phyloP scores from a whole-genome alignment of 345 rosid species.

The Barbarea vulgaris region DNA sequence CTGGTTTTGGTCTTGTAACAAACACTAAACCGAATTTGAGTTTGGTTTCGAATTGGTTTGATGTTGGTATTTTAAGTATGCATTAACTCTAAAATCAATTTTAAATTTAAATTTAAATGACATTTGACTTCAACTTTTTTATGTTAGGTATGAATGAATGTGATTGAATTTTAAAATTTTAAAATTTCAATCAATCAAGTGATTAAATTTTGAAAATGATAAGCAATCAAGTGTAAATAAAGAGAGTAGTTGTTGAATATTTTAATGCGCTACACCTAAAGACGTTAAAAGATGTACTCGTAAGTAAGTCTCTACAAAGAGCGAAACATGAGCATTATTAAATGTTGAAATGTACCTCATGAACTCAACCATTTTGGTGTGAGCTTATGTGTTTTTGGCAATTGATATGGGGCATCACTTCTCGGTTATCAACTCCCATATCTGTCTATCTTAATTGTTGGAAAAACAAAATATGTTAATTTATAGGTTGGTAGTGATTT shows the following conservation, averaged over 20 bases:
- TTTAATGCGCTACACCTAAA: slow-evolving; percentile 4
- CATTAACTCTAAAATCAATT: background rate
- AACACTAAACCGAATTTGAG: background rate
- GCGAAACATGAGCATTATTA: background rate
- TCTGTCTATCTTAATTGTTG: background rate
- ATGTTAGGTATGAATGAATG: background rate
- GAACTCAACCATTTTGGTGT: background rate
- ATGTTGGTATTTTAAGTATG: background rate
- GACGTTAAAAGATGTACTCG: background rate
- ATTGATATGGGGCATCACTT: background rate
- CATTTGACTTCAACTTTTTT: no score
- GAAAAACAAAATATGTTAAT: no score
- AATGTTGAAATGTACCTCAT: slow-evolving; percentile 15
- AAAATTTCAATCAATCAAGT: slow-evolving; percentile 1
- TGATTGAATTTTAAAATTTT: background rate
- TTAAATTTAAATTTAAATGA: no score
- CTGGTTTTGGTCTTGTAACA: slow-evolving; percentile 4
- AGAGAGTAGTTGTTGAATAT: slow-evolving; percentile 1
- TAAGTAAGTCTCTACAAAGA: background rate
- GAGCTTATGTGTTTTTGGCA: background rate
- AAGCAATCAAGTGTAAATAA: background rate
- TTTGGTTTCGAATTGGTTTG: background rate
- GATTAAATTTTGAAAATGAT: background rate
- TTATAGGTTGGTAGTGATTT: background rate
- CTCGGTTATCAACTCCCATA: background rate